Conservation (phyloP, 306 rosid species). For the Prunus davidiana region DNA sequence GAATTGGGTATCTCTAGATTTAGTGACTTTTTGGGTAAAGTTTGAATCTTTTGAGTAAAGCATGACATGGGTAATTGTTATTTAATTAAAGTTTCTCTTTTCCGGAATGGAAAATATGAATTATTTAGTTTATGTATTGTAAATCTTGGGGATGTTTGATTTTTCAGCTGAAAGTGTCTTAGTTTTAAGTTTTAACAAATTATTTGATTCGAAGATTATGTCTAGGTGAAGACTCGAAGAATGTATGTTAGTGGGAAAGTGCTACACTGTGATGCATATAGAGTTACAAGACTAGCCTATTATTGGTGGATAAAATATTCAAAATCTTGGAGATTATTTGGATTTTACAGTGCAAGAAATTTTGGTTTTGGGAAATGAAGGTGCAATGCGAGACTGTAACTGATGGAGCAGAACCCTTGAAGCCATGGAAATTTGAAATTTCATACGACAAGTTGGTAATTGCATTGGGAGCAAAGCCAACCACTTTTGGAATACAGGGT, state of each 20-base stretch:
- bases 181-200: background rate
- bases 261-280: background rate
- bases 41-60: background rate
- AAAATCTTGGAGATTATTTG: background rate
- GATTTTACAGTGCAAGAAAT: constrained; percentile 13
- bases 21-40: background rate
- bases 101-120: background rate
- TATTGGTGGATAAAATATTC: background rate
- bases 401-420: constrained; percentile 47
- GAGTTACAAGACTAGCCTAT: background rate
- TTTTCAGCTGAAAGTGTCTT: background rate
- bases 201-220: background rate
- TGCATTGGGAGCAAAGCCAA: constrained; percentile 78
- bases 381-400: constrained; percentile 81
- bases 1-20: background rate
- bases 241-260: background rate
- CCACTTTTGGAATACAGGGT: constrained; percentile 88
- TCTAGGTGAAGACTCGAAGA: background rate
- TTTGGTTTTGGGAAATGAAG: constrained; percentile 45
- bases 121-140: background rate
- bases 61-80: background rate
- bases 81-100: background rate
- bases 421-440: constrained; percentile 81
- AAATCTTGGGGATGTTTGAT: background rate
- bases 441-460: constrained; percentile 84